Evolutionary conservation across 805 yeast genomes (phyloP).

Genomic region (Lipomyces kockii): DNA sequence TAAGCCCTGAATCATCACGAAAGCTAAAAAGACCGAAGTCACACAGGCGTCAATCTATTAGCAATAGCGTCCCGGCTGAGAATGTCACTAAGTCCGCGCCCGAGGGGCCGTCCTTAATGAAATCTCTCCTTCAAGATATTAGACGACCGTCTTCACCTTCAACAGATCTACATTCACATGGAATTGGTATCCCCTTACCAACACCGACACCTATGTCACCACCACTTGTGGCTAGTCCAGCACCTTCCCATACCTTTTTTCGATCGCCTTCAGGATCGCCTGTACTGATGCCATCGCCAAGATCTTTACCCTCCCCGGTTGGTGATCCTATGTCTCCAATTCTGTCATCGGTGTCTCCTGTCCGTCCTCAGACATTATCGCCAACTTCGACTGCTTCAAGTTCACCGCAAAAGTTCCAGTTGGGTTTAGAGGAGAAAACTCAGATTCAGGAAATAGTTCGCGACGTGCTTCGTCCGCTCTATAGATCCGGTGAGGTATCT

Average conservation of each 20-base stretch:
- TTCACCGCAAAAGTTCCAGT: conserved; percentile 2
- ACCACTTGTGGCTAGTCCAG: conserved; percentile 16
- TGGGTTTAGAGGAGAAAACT: conserved; percentile 51
- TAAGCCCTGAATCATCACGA: conserved; percentile 8
- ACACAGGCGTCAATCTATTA: conserved; percentile 18
- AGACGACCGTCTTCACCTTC: conserved; percentile 33
- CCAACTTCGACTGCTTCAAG: conserved; percentile 4
- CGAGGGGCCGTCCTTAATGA: conserved; percentile 27
- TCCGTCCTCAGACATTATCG: neutral
- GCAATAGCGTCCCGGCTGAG: neutral
- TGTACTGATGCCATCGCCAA: conserved; percentile 14
- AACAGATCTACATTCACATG: neutral
- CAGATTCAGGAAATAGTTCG: conserved; percentile 64
- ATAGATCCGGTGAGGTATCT: conserved; percentile 46
- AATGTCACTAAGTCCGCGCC: neutral
- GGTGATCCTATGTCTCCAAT: conserved; percentile 25
- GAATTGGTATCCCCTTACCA: conserved; percentile 18
- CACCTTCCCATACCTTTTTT: conserved; percentile 3
- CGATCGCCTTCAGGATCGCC: conserved; percentile 35
- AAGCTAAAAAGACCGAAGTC: conserved; percentile 33
- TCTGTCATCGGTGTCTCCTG: conserved; percentile 6
- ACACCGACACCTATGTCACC: conserved; percentile 33
- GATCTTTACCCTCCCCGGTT: conserved; percentile 27
- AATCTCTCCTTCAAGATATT: conserved; percentile 28
- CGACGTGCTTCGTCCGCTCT: conserved; percentile 55